Evolutionary conservation across 1,139 yeast genomes (phyloP), one percentile per base, ranked within the genome.

Genomic region (Eremothecium cymbalariae): DNA sequence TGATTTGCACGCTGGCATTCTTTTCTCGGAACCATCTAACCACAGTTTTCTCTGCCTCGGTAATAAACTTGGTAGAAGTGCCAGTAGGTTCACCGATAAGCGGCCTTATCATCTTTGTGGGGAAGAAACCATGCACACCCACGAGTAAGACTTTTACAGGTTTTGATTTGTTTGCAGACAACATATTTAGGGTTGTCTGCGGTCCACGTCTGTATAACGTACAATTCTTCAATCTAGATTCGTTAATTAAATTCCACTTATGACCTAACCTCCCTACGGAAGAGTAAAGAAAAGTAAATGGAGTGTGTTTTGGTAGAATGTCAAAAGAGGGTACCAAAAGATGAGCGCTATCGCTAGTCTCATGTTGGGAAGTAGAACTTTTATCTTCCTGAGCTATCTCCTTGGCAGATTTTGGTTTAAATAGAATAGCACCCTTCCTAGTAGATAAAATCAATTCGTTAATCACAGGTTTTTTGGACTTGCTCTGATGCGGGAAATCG

Each of bases 71-170:
- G 36, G 78, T 68, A 0, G 96, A 85, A 0, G 96, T 86, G 0
- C 96, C 96, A 11, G 93, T 85, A 3, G 96, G 96, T 39, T 85
- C 85, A 2, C 96, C 96, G 36, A 86, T 77, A 18, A 90, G 54
- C 1, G 95, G 86, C 35, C 97, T 65, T 2, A 90, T 70, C 71
- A 85, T 77, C 44, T 70, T 74, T 2, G 88, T 80, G 0, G 98
- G 97, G 60, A 90, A 85, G 51, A 88, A 90, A 1, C 97, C 97
- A 62, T 90, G 97, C 1, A 90, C 88, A 0, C 98, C 97, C 42
- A 90, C 75, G 20, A 90, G 81, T 27, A 90, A 36, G 2, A 55
- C 51, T 37, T 44, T 53, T 6, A 53, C 42, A 5, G 58, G 57
- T 28, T 41, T 40, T 16, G 37, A 39, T 2, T 41, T 45, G 4